Percentiles rank a stretch among this genome's conserved stretches.
Conservation (phyloP, 2,329 filamentous ascomycete genomes). For the Myriosclerotinia scirpicola region DNA sequence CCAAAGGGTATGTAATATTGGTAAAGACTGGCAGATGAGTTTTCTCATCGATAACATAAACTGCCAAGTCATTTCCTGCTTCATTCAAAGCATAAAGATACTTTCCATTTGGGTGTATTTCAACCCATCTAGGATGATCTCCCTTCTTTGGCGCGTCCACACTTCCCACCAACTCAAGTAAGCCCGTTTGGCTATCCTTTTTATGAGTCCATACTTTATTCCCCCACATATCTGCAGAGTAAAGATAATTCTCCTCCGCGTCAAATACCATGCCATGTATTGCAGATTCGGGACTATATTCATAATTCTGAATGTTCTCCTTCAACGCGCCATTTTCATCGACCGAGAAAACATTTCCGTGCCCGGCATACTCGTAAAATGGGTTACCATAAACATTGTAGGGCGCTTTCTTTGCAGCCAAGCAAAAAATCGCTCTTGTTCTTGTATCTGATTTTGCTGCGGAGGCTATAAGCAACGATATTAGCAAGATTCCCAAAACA, state of each 20-base stretch:
- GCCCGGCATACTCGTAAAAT: conserved; percentile 83
- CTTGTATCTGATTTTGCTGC: conserved; percentile 68
- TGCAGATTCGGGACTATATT: conserved; percentile 67
- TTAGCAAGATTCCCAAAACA: conserved; percentile 15
- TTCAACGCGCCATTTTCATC: conserved; percentile 56
- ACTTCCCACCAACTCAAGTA: conserved; percentile 68
- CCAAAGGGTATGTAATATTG: conserved; percentile 71
- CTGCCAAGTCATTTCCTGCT: conserved; percentile 78
- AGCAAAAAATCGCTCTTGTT: conserved; percentile 85
- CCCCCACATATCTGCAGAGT: conserved; percentile 74
- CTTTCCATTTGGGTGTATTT: conserved; percentile 73
- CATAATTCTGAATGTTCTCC: conserved; percentile 69
- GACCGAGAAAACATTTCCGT: conserved; percentile 73
- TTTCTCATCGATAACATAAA: conserved; percentile 74
- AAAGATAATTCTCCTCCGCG: conserved; percentile 69
- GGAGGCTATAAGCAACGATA: conserved; percentile 50
- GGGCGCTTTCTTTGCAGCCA: conserved; percentile 74
- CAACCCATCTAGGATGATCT: conserved; percentile 87
- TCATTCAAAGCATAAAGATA: conserved; percentile 89
- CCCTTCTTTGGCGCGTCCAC: conserved; percentile 67
- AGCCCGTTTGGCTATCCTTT: conserved; percentile 61
- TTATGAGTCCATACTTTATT: conserved; percentile 85
- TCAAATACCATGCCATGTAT: conserved; percentile 85
- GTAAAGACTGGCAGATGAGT: conserved; percentile 79
- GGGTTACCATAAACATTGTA: conserved; percentile 87